Evolutionary conservation across 768 basidiomycete genomes (phyloP), one percentile per base, ranked within the genome.

Genomic region (Tubosaeta brunneosetosa): DNA sequence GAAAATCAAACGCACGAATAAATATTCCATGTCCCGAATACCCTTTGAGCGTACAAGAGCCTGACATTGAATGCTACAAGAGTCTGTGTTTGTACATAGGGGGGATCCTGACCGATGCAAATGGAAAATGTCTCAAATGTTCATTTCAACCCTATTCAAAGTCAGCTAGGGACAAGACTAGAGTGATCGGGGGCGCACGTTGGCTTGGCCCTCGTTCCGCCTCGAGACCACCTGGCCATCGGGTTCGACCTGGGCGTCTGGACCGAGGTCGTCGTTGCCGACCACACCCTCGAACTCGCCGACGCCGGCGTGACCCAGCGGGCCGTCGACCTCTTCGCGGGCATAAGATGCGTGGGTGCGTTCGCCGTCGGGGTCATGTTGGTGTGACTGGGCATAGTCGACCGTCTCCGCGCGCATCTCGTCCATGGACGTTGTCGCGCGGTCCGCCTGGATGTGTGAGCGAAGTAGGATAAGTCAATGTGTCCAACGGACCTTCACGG

Each of bases 401-500:
- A 68, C 51, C 9, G 68, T 71, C 42, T 57, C 60, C 19, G 53
- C 25, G 26, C 58, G 56, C 55, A 69, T 59, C 29, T 70, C 57
- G 12, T 50, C 22, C 2, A 60, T 17, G 14, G 59, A 36, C 10
- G 26, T 40, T 14, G 50, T 44, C 4, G 56, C 57, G 3, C 59
- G 60, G 47, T 71, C 68, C 0, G 70, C 68, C 68, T 69, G 12
- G 1, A 53, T 1, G 29, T n/a, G 16, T 49, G 41, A 13, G 25
- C 8, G 47, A 14, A 6, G n/a, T 10, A 1, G 10, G 1, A 8
- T 13, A 22, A 17, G 1, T 17, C 1, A 13, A 31, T 22, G 44
- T 44, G 22, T 22, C 22, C 22, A 22, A 22, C 22, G 22, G 3
- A 80, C 85, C 77, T 88, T 87, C 43, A 86, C 72, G 16, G 71